Percentiles rank a stretch among this genome's conserved stretches.
These are phyloP conservation scores for Schizonepeta tenuifolia DNA, from an alignment of 257 asterid species.

Conservation along the genomic window DNA sequence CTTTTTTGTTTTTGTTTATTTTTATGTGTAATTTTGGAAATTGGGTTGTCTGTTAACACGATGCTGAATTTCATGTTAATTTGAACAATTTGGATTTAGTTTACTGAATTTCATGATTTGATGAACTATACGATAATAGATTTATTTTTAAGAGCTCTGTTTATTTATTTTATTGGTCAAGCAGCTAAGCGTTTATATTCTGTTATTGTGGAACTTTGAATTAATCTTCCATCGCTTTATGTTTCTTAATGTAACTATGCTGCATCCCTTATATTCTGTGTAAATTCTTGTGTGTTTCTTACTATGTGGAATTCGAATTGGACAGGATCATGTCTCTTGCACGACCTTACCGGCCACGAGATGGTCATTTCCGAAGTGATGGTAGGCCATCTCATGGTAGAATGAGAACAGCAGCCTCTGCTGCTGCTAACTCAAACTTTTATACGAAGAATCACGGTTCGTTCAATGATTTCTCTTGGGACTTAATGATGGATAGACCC, in stretches of 20 bases:
- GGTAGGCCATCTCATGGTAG: slow-evolving; percentile 51
- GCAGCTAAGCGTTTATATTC: not conserved
- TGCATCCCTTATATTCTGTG: not conserved
- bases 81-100: slow-evolving; percentile 11
- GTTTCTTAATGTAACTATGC: not conserved
- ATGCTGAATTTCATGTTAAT: slow-evolving; percentile 14
- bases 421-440: slow-evolving; percentile 36
- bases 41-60: not conserved
- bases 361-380: slow-evolving; percentile 51
- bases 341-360: slow-evolving; percentile 52
- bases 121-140: slow-evolving; percentile 4
- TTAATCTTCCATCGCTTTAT: not conserved
- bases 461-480: slow-evolving; percentile 37
- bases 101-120: slow-evolving; percentile 19
- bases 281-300: slow-evolving; percentile 18
- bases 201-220: slow-evolving; percentile 14
- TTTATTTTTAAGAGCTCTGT: slow-evolving; percentile 2
- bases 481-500: slow-evolving; percentile 42
- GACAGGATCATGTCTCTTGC: slow-evolving; percentile 72
- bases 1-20: not conserved
- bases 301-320: slow-evolving; percentile 33
- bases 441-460: slow-evolving; percentile 37
- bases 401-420: slow-evolving; percentile 39
- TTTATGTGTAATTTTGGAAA: too few relatives aligned
- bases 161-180: not conserved